These are phyloP conservation scores for Paulownia fortunei DNA, from an alignment of 257 asterid species.

Conservation along the genomic window DNA sequence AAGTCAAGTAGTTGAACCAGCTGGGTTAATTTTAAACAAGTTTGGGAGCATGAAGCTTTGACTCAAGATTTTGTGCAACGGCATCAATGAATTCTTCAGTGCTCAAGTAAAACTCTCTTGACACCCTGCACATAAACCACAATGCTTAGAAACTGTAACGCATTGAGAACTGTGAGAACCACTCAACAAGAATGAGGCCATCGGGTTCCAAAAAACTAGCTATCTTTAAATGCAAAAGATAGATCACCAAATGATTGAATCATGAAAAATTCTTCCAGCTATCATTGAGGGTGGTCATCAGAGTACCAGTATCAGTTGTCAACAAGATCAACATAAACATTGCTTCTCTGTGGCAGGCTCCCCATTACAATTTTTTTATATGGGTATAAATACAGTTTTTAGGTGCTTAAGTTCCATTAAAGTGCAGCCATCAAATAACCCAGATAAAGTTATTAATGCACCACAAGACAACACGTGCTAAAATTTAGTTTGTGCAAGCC, in stretches of 20 bases:
- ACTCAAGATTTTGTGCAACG: constrained; percentile 66
- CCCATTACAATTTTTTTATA: background rate
- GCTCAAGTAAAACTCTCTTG: constrained; percentile 77
- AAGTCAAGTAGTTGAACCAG: too few relatives aligned
- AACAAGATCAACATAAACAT: background rate
- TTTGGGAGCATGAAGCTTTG: constrained; percentile 48
- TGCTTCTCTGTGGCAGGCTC: background rate
- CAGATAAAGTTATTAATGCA: background rate
- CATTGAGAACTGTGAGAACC: background rate
- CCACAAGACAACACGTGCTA: background rate
- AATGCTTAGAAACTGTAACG: constrained; percentile 23
- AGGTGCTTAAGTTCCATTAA: background rate
- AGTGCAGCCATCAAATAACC: background rate
- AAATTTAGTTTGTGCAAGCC: background rate
- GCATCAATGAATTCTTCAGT: constrained; percentile 84
- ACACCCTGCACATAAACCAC: constrained; percentile 57
- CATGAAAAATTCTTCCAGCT: background rate
- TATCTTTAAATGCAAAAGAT: background rate
- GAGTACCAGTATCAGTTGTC: background rate
- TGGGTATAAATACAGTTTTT: background rate
- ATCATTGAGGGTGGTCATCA: background rate
- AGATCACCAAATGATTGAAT: background rate
- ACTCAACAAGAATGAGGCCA: background rate
- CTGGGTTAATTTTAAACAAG: constrained; percentile 43
- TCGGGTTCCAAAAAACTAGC: background rate